A percentile compares a stretch with the other conserved stretches of the same genome.
Conservation (phyloP, 768 basidiomycete genomes). For the Lactifluus pinguis region DNA sequence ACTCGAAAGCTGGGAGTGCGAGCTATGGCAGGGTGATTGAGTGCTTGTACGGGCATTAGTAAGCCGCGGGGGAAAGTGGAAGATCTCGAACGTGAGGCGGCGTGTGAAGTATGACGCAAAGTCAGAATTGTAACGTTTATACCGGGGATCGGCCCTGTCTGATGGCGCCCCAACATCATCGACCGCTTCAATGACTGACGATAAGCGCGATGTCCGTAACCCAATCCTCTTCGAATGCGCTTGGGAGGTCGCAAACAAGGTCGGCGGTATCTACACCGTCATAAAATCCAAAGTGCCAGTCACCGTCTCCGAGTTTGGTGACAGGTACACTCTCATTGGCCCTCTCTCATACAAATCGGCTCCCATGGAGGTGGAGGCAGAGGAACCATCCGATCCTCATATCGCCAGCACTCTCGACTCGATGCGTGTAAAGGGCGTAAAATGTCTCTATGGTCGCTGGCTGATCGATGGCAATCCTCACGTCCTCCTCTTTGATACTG, state of each 20-base stretch:
- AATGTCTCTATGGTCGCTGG: slow-evolving; percentile 94
- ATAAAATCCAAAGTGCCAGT: slow-evolving; percentile 99
- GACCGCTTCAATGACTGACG: slow-evolving; percentile 24
- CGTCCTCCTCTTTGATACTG: slow-evolving; percentile 93
- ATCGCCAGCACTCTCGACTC: slow-evolving; percentile 64
- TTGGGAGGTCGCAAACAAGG: slow-evolving; percentile 99
- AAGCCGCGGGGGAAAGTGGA: too few relatives aligned
- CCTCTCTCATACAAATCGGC: slow-evolving; percentile 98
- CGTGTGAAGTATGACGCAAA: slow-evolving; percentile 17
- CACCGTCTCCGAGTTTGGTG: slow-evolving; percentile 92
- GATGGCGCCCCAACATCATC: slow-evolving; percentile 6
- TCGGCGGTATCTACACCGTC: slow-evolving; percentile 98
- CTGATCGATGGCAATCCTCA: slow-evolving; percentile 94
- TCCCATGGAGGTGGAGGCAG: slow-evolving; percentile 96
- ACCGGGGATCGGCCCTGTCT: background rate
- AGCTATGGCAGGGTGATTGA: background rate
- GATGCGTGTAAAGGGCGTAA: slow-evolving; percentile 88
- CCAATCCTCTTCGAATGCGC: slow-evolving; percentile 89
- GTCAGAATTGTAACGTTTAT: background rate
- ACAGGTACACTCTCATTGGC: slow-evolving; percentile 92
- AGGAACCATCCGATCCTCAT: slow-evolving; percentile 78
- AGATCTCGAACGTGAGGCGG: background rate
- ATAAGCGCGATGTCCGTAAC: slow-evolving; percentile 64
- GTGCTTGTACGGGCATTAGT: too few relatives aligned
- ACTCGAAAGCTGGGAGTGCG: too few relatives aligned